Evolutionary conservation across 2,329 filamentous ascomycete genomes (phyloP), one percentile per base, ranked within the genome.

Genomic region (Coniochaeta sp.): DNA sequence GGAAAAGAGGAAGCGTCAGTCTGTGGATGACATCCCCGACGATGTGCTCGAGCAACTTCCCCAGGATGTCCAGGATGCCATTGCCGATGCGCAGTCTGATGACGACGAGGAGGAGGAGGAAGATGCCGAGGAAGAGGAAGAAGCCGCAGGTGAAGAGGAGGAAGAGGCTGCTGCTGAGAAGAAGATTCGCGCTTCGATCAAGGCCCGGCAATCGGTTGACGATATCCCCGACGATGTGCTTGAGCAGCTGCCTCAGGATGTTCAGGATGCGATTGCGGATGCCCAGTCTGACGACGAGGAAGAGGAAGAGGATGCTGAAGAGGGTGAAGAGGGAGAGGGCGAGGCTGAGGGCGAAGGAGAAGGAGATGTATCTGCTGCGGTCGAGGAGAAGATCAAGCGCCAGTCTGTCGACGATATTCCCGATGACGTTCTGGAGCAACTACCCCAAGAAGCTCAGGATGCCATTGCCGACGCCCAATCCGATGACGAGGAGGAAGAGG

Each of bases 261-360:
- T 7, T 6, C 6, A 30, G 6, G 27, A 30, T 30, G 27, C 6
- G 27, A 12, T 7, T 30, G 27, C 6, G 27, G 27, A 30, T 30
- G 27, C 6, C 12, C 6, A 30, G 27, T 6, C 6, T 30, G 27
- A 30, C 12, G 27, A 30, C 12, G 27, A 30, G 27, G 27, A 30
- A 6, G 27, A 3, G 57, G 58, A 51, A 66, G 63, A 20, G 62
- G 64, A 53, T 66, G 65, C 6, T 30, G 27, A 30, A 12, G 27
- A 30, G 6, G 27, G 12, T 30, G 27, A 30, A 12, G 27, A 30
- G 6, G 27, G 12, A 12, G 27, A 30, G 6, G 27, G 12, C 12
- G 27, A 30, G 27, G 27, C 6, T 30, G 49, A 67, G 58, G 31
- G 57, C 51, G 48, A 66, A 66, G 48, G 66, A 55, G 20, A 67